Evolutionary conservation across 768 basidiomycete species (phyloP).

Genomic region (Tylopilus rubrobrunneus): DNA sequence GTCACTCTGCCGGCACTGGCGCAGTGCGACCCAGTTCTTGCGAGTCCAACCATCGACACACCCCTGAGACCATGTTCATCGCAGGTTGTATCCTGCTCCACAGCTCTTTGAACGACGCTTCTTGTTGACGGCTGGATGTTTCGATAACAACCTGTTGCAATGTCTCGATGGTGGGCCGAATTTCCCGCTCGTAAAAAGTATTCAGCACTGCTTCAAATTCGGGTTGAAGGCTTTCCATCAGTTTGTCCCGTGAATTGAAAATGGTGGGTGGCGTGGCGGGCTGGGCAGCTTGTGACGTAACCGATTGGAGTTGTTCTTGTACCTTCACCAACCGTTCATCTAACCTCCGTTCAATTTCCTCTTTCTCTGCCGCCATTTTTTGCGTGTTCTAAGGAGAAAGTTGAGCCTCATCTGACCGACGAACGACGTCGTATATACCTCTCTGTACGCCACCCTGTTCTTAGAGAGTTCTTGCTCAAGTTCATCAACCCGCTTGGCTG

Average conservation of each 20-base stretch:
- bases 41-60: constrained; percentile 29
- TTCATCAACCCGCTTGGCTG: constrained; percentile 15
- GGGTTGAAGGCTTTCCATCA: constrained; percentile 21
- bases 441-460: constrained; percentile 13
- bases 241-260: constrained; percentile 2
- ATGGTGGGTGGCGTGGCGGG: not conserved
- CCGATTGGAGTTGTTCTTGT: constrained; percentile 15
- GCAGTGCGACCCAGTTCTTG: constrained; percentile 24
- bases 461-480: constrained; percentile 22
- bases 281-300: constrained; percentile 5
- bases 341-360: constrained; percentile 10
- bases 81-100: constrained; percentile 30
- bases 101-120: constrained; percentile 19
- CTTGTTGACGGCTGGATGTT: constrained; percentile 19
- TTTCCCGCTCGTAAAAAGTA: constrained; percentile 22
- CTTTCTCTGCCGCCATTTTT: constrained; percentile 12
- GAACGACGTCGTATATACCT: constrained; percentile 12
- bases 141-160: constrained; percentile 9
- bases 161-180: constrained; percentile 17
- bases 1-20: constrained; percentile 4
- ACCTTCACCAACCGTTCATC: constrained; percentile 16
- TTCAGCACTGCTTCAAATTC: constrained; percentile 16
- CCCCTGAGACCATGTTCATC: constrained; percentile 29
- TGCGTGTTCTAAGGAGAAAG: constrained; percentile 15
- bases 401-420: not conserved